These are phyloP conservation scores for Trichoderma sp. DNA, from an alignment of 2,329 filamentous ascomycete genomes.

Conservation along the genomic window DNA sequence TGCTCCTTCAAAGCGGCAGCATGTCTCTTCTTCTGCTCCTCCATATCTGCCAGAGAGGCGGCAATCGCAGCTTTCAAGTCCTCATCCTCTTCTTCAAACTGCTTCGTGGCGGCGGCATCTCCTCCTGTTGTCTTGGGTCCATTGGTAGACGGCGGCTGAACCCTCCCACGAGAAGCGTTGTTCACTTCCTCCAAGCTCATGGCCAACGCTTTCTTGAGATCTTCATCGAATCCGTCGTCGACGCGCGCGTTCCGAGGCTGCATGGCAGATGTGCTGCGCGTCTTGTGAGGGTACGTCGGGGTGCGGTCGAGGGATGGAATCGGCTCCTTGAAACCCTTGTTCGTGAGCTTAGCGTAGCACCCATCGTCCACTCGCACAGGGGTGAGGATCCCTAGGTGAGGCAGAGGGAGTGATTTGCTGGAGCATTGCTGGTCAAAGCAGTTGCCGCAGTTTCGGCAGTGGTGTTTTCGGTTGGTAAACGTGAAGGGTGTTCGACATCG, in stretches of 20 bases:
- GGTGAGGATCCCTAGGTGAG: slow-evolving; percentile 88
- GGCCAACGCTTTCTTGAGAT: slow-evolving; percentile 87
- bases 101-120: slow-evolving; percentile 43
- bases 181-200: slow-evolving; percentile 97
- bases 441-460: slow-evolving; percentile 96
- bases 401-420: slow-evolving; percentile 81
- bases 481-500: slow-evolving; percentile 93
- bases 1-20: slow-evolving; percentile 82
- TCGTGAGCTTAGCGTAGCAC: slow-evolving; percentile 85
- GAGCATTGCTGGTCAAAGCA: slow-evolving; percentile 97
- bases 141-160: slow-evolving; percentile 56
- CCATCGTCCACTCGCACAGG: slow-evolving; percentile 95
- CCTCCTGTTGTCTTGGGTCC: slow-evolving; percentile 44
- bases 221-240: slow-evolving; percentile 91
- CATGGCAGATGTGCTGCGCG: slow-evolving; percentile 70
- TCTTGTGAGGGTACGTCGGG: slow-evolving; percentile 60
- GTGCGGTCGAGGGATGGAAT: slow-evolving; percentile 53
- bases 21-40: slow-evolving; percentile 94
- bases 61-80: slow-evolving; percentile 95
- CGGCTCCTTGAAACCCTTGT: slow-evolving; percentile 56
- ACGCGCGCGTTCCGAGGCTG: slow-evolving; percentile 86
- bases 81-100: slow-evolving; percentile 82
- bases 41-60: slow-evolving; percentile 93
- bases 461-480: slow-evolving; percentile 97
- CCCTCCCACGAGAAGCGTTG: slow-evolving; percentile 71